Percentiles rank a stretch among this genome's conserved stretches.
Evolutionary conservation across 2,329 filamentous ascomycete genomes (phyloP).

Genomic region (Ascosphaera aggregata): DNA sequence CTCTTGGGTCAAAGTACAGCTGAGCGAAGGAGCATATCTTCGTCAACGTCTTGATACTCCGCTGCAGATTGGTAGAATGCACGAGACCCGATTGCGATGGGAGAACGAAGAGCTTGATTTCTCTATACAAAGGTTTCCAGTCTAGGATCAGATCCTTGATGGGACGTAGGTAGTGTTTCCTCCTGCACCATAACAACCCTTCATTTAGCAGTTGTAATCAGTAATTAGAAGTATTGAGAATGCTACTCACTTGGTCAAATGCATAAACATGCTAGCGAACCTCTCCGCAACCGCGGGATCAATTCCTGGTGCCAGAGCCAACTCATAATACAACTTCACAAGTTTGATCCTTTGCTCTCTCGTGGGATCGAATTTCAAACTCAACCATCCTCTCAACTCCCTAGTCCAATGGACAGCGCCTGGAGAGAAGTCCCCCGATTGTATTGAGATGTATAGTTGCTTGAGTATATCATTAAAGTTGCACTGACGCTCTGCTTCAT

Average conservation of each 20-base stretch:
- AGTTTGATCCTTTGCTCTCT: constrained; percentile 61
- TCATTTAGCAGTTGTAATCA: not conserved
- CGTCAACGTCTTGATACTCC: constrained; percentile 49
- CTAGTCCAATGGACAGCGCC: constrained; percentile 93
- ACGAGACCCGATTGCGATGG: constrained; percentile 53
- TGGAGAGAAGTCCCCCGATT: constrained; percentile 80
- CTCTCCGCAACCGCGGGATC: constrained; percentile 63
- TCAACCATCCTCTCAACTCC: constrained; percentile 85
- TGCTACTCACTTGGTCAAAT: constrained; percentile 63
- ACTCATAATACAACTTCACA: constrained; percentile 82
- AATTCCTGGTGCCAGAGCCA: constrained; percentile 71
- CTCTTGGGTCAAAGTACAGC: constrained; percentile 74
- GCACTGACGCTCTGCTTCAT: constrained; percentile 49
- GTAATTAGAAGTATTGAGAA: not conserved
- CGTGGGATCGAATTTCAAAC: constrained; percentile 91
- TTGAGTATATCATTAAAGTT: constrained; percentile 75
- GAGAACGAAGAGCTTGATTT: constrained; percentile 74
- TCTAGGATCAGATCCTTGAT: constrained; percentile 77
- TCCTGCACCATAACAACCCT: constrained; percentile 27
- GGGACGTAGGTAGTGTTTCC: constrained; percentile 85
- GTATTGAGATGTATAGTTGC: constrained; percentile 76
- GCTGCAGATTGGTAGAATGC: constrained; percentile 37
- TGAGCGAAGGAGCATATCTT: constrained; percentile 83
- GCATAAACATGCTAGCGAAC: constrained; percentile 91
- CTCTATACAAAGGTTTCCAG: constrained; percentile 81